Percentiles rank a stretch among this genome's conserved stretches.
These are phyloP conservation scores for Globisporangium camurandrum DNA, from an alignment of 352 stramenopile genomes.

Conservation along the genomic window DNA sequence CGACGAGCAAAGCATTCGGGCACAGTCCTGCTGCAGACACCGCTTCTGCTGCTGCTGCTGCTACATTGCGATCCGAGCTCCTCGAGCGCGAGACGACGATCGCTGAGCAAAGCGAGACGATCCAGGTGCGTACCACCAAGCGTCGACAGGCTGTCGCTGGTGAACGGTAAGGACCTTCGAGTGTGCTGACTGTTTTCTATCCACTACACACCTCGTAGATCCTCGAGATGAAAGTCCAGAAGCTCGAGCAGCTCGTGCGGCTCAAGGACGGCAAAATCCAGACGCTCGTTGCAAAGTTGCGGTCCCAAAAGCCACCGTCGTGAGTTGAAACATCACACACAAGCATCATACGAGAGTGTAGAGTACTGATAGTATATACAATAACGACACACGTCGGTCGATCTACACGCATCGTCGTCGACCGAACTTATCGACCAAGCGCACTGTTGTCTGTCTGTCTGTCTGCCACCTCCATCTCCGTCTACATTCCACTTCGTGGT, in stretches of 20 bases:
- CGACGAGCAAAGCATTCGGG: conserved; percentile 4
- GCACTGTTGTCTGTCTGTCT: too few relatives aligned
- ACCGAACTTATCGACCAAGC: too few relatives aligned
- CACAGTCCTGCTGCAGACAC: background rate
- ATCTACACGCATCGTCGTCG: too few relatives aligned
- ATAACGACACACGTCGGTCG: too few relatives aligned
- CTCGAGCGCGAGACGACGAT: conserved; percentile 79
- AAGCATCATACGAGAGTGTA: too few relatives aligned
- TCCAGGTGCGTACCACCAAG: conserved; percentile 65
- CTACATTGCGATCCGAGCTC: conserved; percentile 25
- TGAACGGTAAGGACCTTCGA: background rate
- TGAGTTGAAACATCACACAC: conserved; percentile 1
- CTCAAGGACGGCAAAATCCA: conserved; percentile 94
- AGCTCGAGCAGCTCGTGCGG: conserved; percentile 92
- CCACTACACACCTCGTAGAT: conserved; percentile 38
- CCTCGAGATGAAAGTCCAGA: conserved; percentile 92
- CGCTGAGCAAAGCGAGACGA: conserved; percentile 80
- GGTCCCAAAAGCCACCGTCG: conserved; percentile 55
- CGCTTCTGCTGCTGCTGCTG: conserved; percentile 9
- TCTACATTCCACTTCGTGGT: too few relatives aligned
- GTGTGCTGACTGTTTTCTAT: background rate
- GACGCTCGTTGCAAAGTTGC: conserved; percentile 78
- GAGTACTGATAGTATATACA: background rate
- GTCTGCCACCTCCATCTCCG: too few relatives aligned
- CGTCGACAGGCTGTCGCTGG: background rate